These are phyloP conservation scores for Paxillus ammoniavirescens DNA, from an alignment of 768 basidiomycete species.

Conservation along the genomic window DNA sequence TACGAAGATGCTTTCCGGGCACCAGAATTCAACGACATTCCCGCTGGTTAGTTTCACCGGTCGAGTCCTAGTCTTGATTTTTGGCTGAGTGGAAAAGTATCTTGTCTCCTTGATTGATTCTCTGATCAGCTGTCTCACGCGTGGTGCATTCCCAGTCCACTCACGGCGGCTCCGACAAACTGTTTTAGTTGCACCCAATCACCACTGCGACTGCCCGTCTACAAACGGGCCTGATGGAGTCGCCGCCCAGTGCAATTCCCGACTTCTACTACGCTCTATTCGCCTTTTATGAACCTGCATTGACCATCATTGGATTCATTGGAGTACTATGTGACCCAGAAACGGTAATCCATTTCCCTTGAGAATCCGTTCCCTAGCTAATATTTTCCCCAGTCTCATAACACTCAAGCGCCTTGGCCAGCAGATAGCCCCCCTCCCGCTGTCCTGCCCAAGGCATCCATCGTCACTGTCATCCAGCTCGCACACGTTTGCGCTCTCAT, in stretches of 20 bases:
- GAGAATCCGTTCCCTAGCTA: slow-evolving; percentile 1
- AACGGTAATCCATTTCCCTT: slow-evolving; percentile 40
- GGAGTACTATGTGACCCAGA: slow-evolving; percentile 66
- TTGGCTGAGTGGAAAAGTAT: background rate
- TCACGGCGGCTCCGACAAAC: background rate
- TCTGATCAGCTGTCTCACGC: background rate
- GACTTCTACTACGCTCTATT: slow-evolving; percentile 73
- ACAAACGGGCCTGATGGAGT: slow-evolving; percentile 32
- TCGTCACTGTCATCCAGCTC: slow-evolving; percentile 71
- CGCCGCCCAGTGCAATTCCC: slow-evolving; percentile 61
- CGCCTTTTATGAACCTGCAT: slow-evolving; percentile 69
- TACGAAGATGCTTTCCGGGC: background rate
- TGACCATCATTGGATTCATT: slow-evolving; percentile 63
- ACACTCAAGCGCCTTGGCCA: slow-evolving; percentile 76
- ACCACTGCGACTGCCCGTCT: background rate
- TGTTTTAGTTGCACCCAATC: background rate
- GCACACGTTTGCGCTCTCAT: slow-evolving; percentile 76
- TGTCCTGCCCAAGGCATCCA: slow-evolving; percentile 55
- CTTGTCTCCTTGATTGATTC: background rate
- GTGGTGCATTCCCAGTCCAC: background rate
- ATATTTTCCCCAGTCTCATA: slow-evolving; percentile 52
- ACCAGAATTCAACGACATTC: background rate
- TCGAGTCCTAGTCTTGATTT: background rate
- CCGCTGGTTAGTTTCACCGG: background rate
- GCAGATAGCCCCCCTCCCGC: slow-evolving; percentile 43